A percentile compares a stretch with the other conserved stretches of the same genome.
Evolutionary conservation across 768 basidiomycete species (phyloP).

Genomic region (Pleurotus salmoneostramineus): DNA sequence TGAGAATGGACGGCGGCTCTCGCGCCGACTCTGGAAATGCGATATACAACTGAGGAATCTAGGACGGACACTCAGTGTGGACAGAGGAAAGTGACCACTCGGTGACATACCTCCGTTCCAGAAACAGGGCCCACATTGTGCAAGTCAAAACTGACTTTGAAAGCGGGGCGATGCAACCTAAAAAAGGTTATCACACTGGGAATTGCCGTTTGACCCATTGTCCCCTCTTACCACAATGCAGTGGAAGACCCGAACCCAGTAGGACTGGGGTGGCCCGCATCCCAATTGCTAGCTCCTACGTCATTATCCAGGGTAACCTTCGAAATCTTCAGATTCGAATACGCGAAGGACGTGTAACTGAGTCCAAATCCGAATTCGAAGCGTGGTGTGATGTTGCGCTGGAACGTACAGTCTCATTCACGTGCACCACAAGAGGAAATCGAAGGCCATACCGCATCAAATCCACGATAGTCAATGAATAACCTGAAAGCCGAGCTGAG

Average conservation of each 20-base stretch:
- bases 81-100: neutral
- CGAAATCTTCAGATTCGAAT: conserved; percentile 50
- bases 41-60: conserved; percentile 79
- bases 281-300: conserved; percentile 45
- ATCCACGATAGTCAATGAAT: conserved; percentile 69
- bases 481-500: conserved; percentile 22
- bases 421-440: neutral
- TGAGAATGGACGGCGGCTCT: conserved; percentile 70
- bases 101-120: conserved; percentile 54
- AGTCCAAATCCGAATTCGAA: conserved; percentile 91
- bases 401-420: conserved; percentile 25
- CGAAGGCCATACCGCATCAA: conserved; percentile 52
- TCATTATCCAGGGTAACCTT: conserved; percentile 31
- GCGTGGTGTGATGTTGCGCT: conserved; percentile 72
- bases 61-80: neutral
- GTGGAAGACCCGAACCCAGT: conserved; percentile 54
- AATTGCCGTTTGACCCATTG: conserved; percentile 21
- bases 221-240: conserved; percentile 45
- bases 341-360: conserved; percentile 80
- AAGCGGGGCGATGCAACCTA: conserved; percentile 57
- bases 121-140: conserved; percentile 55
- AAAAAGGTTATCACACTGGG: conserved; percentile 24
- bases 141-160: conserved; percentile 59
- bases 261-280: conserved; percentile 51
- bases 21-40: conserved; percentile 57